Evolutionary conservation across 352 stramenopile species (phyloP).

Genomic region (Globisporangium alternatum): DNA sequence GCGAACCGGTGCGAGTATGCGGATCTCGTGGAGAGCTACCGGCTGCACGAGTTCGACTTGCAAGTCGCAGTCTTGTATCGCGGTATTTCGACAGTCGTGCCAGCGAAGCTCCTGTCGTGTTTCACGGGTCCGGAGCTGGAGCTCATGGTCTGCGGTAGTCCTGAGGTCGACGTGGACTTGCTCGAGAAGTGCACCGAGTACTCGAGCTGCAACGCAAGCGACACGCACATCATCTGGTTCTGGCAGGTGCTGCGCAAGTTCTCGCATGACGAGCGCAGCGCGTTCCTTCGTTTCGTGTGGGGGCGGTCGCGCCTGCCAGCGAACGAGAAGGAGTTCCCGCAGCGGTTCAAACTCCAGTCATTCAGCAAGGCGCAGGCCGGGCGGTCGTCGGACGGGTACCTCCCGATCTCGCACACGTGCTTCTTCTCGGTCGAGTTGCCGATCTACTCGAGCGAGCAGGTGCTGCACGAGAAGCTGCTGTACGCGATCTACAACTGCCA

Average conservation of each 20-base stretch:
- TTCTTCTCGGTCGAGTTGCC: constrained; percentile 98
- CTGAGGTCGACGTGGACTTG: constrained; percentile 80
- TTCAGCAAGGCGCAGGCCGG: constrained; percentile 61
- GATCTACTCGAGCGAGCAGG: constrained; percentile 85
- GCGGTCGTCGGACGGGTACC: constrained; percentile 68
- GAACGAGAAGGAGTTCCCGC: constrained; percentile 79
- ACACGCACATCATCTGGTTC: constrained; percentile 87
- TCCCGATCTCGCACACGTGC: constrained; percentile 98
- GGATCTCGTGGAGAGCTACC: constrained; percentile 75
- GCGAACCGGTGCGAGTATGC: constrained; percentile 73
- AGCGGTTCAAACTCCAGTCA: constrained; percentile 91
- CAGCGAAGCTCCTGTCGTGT: constrained; percentile 60
- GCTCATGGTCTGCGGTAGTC: constrained; percentile 79
- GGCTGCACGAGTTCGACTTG: constrained; percentile 74
- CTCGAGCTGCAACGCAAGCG: constrained; percentile 62
- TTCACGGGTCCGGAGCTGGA: constrained; percentile 84
- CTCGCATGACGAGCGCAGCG: constrained; percentile 78
- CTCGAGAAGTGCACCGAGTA: constrained; percentile 86
- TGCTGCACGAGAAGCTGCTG: constrained; percentile 75
- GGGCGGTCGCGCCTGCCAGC: constrained; percentile 86
- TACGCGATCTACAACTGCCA: constrained; percentile 94
- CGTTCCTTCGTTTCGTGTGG: constrained; percentile 92
- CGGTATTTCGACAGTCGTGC: constrained; percentile 78
- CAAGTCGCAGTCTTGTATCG: constrained; percentile 44
- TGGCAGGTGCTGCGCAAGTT: constrained; percentile 80